phyloP scores from a whole-genome alignment of 2,329 filamentous ascomycete genomes.

The Moelleriella libera region DNA sequence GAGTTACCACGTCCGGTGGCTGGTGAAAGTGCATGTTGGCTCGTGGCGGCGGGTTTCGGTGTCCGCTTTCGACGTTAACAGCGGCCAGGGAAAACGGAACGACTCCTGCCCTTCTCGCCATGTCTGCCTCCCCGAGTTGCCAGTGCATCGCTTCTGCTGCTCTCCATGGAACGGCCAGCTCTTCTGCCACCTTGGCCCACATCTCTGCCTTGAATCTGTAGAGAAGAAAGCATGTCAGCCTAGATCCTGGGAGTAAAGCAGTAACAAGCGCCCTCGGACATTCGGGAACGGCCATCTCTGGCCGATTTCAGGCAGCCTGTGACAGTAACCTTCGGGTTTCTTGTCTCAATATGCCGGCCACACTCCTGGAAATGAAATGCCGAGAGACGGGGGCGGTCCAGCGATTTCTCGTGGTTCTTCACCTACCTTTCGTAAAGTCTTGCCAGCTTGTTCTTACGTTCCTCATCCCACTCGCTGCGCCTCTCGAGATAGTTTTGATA shows the following conservation, averaged over 20 bases:
- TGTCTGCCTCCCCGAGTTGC: slow-evolving; percentile 86
- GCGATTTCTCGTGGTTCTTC: not conserved
- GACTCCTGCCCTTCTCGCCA: slow-evolving; percentile 83
- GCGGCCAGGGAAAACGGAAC: slow-evolving; percentile 65
- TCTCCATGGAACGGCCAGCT: slow-evolving; percentile 90
- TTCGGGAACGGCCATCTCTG: no score
- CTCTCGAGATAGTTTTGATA: slow-evolving; percentile 97
- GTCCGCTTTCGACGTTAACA: slow-evolving; percentile 31
- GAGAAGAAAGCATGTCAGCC: no score
- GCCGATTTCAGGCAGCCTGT: no score
- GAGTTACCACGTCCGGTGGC: slow-evolving; percentile 30
- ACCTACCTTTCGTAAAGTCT: slow-evolving; percentile 85
- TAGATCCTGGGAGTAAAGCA: no score
- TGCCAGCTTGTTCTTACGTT: slow-evolving; percentile 92
- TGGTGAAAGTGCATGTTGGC: slow-evolving; percentile 25
- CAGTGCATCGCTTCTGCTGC: slow-evolving; percentile 97
- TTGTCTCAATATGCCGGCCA: not conserved
- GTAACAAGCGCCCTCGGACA: no score
- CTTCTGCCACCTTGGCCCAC: slow-evolving; percentile 92
- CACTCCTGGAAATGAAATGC: no score
- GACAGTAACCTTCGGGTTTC: not conserved
- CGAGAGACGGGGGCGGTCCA: not conserved
- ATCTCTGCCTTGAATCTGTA: slow-evolving; percentile 88
- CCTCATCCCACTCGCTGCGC: slow-evolving; percentile 89
- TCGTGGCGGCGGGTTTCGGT: slow-evolving; percentile 22